Base-by-base conservation (phyloP, 495 filamentous ascomycete genomes). In the Hypoxylon crocopeplum region DNA sequence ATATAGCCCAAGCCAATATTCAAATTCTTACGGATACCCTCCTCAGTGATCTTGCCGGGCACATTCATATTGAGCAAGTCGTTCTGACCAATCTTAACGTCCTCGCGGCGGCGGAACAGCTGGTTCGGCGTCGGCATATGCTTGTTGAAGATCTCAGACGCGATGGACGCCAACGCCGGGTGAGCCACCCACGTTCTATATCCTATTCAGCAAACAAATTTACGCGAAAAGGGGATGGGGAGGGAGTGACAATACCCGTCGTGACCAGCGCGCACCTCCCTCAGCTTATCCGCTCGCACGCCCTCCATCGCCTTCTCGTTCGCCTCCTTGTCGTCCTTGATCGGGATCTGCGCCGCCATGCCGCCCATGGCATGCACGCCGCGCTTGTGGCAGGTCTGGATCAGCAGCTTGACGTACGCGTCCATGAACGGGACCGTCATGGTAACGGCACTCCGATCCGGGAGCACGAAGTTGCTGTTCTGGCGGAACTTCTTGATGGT, bases 371-470 rank as follows among this genome's bases (percentile, higher is more conserved):
- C 94, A 75, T 98, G 95, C 15, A 98, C 95, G 38, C 92, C 91
- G 56, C 94, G 85, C 58, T 86, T 86, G 73, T 99, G 94, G 81
- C 94, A 98, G 46, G 94, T 98, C 81, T 96, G 92, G 77, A 98
- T 97, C 32, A 98, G 85, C 21, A 97, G 84, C 74, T 93, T 92
- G 61, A 97, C 90, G 68, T 98, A 98, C 44, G 94, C 83, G 64
- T 98, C 93, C 94, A 98, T 98, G 81, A 98, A 98, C 2, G 94
- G 94, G 0, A 96, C 91, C 20, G 93, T 97, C 94, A 98, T 98
- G 62, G 94, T 98, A 29, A 98, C 91, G 54, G 85, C 84, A 27
- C 85, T 85, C 39, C 94, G 90, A 69, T 99, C 95, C 7, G 94
- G 95, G 12, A 99, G 86, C 53, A 98, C 86, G 72, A 97, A 99